Percentiles rank a stretch among this genome's conserved stretches.
phyloP scores from a whole-genome alignment of 83 land plant genomes.

The Picea abies region DNA sequence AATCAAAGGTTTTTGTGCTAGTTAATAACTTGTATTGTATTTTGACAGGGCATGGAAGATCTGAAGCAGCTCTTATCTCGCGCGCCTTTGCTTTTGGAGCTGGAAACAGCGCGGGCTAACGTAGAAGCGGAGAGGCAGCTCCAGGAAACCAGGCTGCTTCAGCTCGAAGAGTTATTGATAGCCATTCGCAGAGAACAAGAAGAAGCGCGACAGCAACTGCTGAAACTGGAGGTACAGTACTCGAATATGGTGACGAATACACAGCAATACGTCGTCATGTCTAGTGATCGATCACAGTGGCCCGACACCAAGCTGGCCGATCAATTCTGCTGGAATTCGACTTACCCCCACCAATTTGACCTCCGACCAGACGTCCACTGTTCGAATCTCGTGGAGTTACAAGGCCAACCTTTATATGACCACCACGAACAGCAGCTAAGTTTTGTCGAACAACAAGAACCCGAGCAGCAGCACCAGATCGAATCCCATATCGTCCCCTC shows the following conservation, averaged over 20 bases:
- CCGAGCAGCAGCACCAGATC: neutral
- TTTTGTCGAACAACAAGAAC: neutral
- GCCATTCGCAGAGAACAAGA: slow-evolving; percentile 53
- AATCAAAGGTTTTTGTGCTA: too few species aligned
- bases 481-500: neutral
- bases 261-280: neutral
- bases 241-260: neutral
- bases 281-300: slow-evolving; percentile 17
- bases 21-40: too few species aligned
- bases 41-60: too few species aligned
- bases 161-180: slow-evolving; percentile 50
- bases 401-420: neutral
- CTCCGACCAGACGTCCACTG: neutral
- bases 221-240: slow-evolving; percentile 25
- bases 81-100: too few species aligned
- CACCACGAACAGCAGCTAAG: neutral
- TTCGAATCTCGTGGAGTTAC: neutral
- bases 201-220: slow-evolving; percentile 35
- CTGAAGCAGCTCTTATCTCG: too few species aligned
- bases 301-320: slow-evolving; percentile 19
- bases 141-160: slow-evolving; percentile 15
- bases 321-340: neutral
- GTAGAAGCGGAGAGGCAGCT: too few species aligned
- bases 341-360: too few species aligned
- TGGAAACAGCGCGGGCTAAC: too few species aligned